Percentiles rank a stretch among this genome's conserved stretches.
phyloP scores from a whole-genome alignment of 768 basidiomycete genomes.

The Multifurca ochricompacta region DNA sequence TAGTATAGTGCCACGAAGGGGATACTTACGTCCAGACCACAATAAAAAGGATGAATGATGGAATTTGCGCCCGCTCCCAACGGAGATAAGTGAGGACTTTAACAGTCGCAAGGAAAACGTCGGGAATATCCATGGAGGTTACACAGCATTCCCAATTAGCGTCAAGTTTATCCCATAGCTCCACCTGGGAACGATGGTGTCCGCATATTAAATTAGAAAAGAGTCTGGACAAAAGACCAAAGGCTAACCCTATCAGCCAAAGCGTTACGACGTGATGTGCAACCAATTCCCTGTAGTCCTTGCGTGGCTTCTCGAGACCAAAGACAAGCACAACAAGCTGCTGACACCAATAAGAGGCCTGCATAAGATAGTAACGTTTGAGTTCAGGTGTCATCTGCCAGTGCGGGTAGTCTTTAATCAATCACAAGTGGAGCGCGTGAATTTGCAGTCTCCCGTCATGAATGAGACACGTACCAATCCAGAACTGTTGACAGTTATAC shows the following conservation, averaged over 20 bases:
- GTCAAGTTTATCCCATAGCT: slow-evolving; percentile 78
- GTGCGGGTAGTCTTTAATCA: slow-evolving; percentile 69
- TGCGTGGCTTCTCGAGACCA: slow-evolving; percentile 88
- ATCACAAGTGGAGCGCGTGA: background rate
- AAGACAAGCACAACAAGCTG: slow-evolving; percentile 82
- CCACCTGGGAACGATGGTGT: slow-evolving; percentile 45
- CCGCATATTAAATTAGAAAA: background rate
- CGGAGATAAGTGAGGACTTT: slow-evolving; percentile 87
- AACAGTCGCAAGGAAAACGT: slow-evolving; percentile 78
- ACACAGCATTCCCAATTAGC: slow-evolving; percentile 84
- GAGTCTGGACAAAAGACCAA: background rate
- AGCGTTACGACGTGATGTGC: slow-evolving; percentile 90
- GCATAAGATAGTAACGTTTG: slow-evolving; percentile 91
- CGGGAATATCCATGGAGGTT: slow-evolving; percentile 97
- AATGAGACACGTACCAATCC: slow-evolving; percentile 49
- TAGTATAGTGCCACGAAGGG: background rate
- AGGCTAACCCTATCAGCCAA: slow-evolving; percentile 79
- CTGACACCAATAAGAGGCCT: slow-evolving; percentile 91
- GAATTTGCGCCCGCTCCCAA: slow-evolving; percentile 51
- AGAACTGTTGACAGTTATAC: slow-evolving; percentile 78
- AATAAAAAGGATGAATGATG: slow-evolving; percentile 59
- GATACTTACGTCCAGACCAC: slow-evolving; percentile 70
- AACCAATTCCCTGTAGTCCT: slow-evolving; percentile 82
- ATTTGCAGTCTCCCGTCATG: background rate
- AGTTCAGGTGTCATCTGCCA: slow-evolving; percentile 80